Base-by-base conservation (phyloP, 2,329 filamentous ascomycete species). In the Paradendryphiella salina region DNA sequence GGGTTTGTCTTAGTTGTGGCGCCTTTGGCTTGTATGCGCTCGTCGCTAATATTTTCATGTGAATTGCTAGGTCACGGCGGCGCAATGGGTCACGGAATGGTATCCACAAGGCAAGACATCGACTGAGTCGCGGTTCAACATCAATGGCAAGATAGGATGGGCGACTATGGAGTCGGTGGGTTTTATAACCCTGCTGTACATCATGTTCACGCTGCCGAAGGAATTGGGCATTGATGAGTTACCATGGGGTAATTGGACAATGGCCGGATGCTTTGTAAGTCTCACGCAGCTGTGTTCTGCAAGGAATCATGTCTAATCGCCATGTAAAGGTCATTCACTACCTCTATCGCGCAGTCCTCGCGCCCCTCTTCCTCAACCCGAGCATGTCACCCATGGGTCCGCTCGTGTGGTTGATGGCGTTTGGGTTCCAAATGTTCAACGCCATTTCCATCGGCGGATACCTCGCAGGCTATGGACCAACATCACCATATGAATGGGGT, bases 41-140 rank as follows among this genome's bases (percentile, higher is more conserved):
- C 23, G 23, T 26, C 2, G 23, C 23, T 26, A 26, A 26, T 9
- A 26, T 26, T 26, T 26, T 10, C 23, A 26, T 26, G 23, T 3
- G 15, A 21, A 41, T 5, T 31, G 28, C 31, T 20, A 96, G 90
- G 67, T 90, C 57, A 86, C 86, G 0, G 81, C 84, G 1, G 43
- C 83, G 17, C 91, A 96, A 83, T 95, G 88, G 86, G 14, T 73
- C 13, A 52, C 86, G 48, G 81, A 84, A 47, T 96, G 84, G 82
- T 94, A 96, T 72, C 89, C 89, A 42, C 90, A 93, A 78, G 94
- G 94, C 72, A 97, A 97, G 76, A 96, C 92, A 2, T 96, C 90
- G 3, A 81, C 85, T 14, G 68, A 80, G 3, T 91, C 87, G 63
- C 76, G 76, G 10, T 78, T 94, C 70, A 99, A 99, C 75, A 74